These are phyloP conservation scores for Saccharomyces hybrid DNA, from an alignment of 1,139 yeast genomes.

Conservation along the genomic window DNA sequence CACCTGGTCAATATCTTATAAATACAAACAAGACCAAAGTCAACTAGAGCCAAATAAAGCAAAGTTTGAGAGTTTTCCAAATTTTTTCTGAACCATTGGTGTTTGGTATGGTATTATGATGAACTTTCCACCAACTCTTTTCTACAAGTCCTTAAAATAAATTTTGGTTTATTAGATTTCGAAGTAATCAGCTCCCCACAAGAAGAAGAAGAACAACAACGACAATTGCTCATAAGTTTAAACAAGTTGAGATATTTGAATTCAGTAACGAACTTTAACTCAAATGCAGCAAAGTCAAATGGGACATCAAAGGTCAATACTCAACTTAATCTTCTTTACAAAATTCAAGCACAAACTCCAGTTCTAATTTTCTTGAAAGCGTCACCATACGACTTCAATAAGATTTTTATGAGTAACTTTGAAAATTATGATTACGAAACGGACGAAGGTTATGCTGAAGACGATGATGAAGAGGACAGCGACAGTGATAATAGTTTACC, in stretches of 20 bases:
- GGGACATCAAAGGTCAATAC: neutral
- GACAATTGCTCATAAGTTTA: neutral
- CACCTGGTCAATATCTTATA: slow-evolving; percentile 14
- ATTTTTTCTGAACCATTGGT: slow-evolving; percentile 26
- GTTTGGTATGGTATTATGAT: slow-evolving; percentile 20
- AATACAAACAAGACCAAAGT: slow-evolving; percentile 7
- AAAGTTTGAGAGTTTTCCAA: slow-evolving; percentile 19
- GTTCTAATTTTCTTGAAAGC: neutral
- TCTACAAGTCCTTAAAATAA: slow-evolving; percentile 8
- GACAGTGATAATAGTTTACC: slow-evolving; percentile 34
- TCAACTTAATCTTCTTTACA: neutral
- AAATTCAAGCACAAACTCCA: neutral
- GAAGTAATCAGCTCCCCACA: neutral
- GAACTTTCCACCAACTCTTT: slow-evolving; percentile 12
- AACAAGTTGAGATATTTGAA: neutral
- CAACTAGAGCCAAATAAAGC: slow-evolving; percentile 16
- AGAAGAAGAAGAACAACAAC: neutral
- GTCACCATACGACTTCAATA: neutral
- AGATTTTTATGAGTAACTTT: neutral
- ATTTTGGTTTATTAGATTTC: slow-evolving; percentile 11
- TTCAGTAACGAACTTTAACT: neutral
- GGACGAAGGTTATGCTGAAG: slow-evolving; percentile 31
- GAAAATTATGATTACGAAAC: slow-evolving; percentile 12
- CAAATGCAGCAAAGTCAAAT: neutral
- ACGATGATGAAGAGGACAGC: slow-evolving; percentile 29